Evolutionary conservation across 1,284 basidiomycete species (phyloP).

Genomic region (Grifola frondosa): DNA sequence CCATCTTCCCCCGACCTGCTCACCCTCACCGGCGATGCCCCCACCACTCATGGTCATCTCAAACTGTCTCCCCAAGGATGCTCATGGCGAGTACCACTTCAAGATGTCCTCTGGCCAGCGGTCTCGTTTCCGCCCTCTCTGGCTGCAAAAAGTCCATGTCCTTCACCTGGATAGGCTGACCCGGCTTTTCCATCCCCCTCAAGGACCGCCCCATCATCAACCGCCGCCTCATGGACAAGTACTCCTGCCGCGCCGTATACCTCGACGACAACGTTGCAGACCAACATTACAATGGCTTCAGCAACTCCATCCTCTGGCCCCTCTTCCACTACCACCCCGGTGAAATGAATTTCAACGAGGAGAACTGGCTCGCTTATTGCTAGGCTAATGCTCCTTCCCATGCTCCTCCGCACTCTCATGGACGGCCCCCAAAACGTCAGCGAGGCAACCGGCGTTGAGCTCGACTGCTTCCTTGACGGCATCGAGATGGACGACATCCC

Average conservation of each 20-base stretch:
- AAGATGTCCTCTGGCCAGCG: slow-evolving; percentile 96
- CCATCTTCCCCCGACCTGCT: slow-evolving; percentile 27
- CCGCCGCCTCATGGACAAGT: slow-evolving; percentile 86
- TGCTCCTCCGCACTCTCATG: slow-evolving; percentile 86
- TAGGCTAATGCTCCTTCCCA: slow-evolving; percentile 98
- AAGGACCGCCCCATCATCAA: slow-evolving; percentile 85
- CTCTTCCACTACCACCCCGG: slow-evolving; percentile 98
- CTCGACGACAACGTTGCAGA: slow-evolving; percentile 96
- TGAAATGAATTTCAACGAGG: slow-evolving; percentile 99
- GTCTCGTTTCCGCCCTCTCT: slow-evolving; percentile 88
- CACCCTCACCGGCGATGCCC: slow-evolving; percentile 33
- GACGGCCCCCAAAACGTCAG: slow-evolving; percentile 64
- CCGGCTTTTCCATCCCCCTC: slow-evolving; percentile 85
- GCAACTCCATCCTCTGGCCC: slow-evolving; percentile 98
- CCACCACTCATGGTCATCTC: slow-evolving; percentile 91
- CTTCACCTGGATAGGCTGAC: slow-evolving; percentile 95
- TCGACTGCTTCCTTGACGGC: slow-evolving; percentile 74
- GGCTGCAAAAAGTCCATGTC: slow-evolving; percentile 94
- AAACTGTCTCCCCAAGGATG: slow-evolving; percentile 93
- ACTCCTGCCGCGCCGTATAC: slow-evolving; percentile 95
- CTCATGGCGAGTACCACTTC: slow-evolving; percentile 86
- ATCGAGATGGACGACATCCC: slow-evolving; percentile 57
- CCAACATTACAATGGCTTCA: slow-evolving; percentile 97
- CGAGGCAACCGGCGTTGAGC: slow-evolving; percentile 62
- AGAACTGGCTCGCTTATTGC: slow-evolving; percentile 95